Evolutionary conservation across 306 rosid genomes (phyloP).

Genomic region (Casuarina glauca): DNA sequence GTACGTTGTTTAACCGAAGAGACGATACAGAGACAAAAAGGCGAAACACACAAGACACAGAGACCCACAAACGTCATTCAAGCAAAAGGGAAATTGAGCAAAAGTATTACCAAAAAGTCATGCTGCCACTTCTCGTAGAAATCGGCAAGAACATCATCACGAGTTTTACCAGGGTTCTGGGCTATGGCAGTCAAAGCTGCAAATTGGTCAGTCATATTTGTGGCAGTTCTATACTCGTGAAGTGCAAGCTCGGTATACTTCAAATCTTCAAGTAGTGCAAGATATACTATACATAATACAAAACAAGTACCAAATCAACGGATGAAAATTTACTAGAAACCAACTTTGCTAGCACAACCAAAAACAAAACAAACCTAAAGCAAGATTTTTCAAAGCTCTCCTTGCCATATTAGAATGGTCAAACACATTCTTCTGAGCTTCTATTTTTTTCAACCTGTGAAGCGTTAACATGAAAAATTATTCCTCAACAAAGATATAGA

Average conservation of each 20-base stretch:
- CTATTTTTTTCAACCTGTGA: slow-evolving; percentile 72
- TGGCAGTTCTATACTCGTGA: slow-evolving; percentile 72
- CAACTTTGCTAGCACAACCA: slow-evolving; percentile 13
- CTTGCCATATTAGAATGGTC: slow-evolving; percentile 77
- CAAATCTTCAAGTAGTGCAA: slow-evolving; percentile 67
- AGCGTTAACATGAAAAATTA: slow-evolving; percentile 12
- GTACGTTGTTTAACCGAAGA: background rate
- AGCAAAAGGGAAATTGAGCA: slow-evolving; percentile 15
- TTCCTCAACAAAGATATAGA: slow-evolving; percentile 6
- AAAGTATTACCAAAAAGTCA: slow-evolving; percentile 69
- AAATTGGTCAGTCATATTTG: slow-evolving; percentile 98
- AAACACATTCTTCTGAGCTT: slow-evolving; percentile 68
- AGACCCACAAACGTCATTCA: slow-evolving; percentile 13
- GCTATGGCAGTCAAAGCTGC: slow-evolving; percentile 89
- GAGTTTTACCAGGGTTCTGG: slow-evolving; percentile 83
- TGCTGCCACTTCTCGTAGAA: slow-evolving; percentile 89
- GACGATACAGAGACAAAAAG: background rate
- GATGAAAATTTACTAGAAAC: slow-evolving; percentile 16
- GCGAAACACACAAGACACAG: background rate
- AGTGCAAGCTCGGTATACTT: slow-evolving; percentile 50
- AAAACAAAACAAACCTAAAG: slow-evolving; percentile 62
- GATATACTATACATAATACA: slow-evolving; percentile 63
- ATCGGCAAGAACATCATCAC: slow-evolving; percentile 81
- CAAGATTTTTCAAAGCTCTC: slow-evolving; percentile 87
- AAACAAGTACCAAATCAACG: slow-evolving; percentile 16